Conservation (phyloP, 257 asterid genomes). For the Fraxinus excelsior region DNA sequence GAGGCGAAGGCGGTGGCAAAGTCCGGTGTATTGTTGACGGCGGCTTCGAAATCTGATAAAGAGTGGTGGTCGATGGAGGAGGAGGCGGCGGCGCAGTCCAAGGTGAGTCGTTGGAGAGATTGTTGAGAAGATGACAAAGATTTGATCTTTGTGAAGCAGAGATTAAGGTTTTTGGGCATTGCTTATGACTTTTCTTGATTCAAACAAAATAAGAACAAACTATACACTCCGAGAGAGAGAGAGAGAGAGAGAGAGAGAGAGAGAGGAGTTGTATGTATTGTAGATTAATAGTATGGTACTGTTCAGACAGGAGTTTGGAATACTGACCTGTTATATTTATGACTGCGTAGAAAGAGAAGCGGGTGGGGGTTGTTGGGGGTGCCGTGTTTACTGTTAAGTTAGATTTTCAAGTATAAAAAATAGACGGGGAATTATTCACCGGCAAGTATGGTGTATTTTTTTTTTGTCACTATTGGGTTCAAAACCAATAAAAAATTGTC, state of each 20-base stretch:
- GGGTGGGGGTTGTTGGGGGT: background rate
- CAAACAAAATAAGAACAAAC: background rate
- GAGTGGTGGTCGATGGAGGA: constrained; percentile 17
- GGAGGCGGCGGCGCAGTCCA: constrained; percentile 29
- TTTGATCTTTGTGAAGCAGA: constrained; percentile 65
- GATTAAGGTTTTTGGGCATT: constrained; percentile 58
- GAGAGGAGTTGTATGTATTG: background rate
- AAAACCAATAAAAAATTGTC: too few relatives aligned
- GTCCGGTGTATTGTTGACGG: constrained; percentile 44
- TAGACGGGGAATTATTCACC: too few relatives aligned
- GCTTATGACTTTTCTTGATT: background rate
- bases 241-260: background rate
- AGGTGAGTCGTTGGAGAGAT: constrained; percentile 47
- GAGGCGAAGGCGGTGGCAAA: constrained; percentile 73
- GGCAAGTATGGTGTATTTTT: too few relatives aligned
- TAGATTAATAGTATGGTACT: background rate
- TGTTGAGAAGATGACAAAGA: constrained; percentile 43
- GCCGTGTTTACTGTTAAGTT: background rate
- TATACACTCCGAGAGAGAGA: background rate
- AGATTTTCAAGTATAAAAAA: background rate
- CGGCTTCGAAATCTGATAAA: constrained; percentile 26
- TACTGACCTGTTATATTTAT: constrained; percentile 22
- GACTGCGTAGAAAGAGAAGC: background rate
- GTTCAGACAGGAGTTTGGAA: constrained; percentile 24
- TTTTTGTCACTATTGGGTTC: too few relatives aligned